phyloP scores from a whole-genome alignment of 2,329 filamentous ascomycete species.

The Colletotrichum salicis region DNA sequence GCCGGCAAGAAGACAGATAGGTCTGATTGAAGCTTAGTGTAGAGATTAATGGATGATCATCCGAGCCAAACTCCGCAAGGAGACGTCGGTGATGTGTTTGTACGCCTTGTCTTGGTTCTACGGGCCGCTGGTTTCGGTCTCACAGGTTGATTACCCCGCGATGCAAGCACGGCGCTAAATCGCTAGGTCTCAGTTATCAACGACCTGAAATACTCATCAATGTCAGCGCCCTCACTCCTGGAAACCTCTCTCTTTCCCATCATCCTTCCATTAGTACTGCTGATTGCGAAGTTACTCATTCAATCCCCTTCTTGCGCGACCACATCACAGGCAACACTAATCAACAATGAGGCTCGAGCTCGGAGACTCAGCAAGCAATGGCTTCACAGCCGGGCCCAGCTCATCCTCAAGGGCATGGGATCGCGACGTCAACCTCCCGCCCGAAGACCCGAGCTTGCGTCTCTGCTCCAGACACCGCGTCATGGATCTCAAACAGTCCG shows the following conservation, averaged over 20 bases:
- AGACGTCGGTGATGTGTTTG: neutral
- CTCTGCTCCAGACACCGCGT: neutral
- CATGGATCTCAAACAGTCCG: neutral
- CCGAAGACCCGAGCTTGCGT: neutral
- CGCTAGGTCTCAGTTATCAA: neutral
- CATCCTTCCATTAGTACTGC: neutral
- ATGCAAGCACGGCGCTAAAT: neutral
- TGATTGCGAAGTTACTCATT: neutral
- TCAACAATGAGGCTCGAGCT: neutral
- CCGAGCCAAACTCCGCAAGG: neutral
- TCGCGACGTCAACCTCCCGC: neutral
- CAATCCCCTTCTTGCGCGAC: neutral
- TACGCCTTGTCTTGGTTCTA: neutral
- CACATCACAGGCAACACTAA: neutral
- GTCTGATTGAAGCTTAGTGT: neutral
- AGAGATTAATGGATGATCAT: neutral
- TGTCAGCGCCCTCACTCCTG: neutral
- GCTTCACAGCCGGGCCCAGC: neutral
- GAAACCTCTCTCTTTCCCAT: neutral
- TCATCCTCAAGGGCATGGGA: neutral
- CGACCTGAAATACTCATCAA: neutral
- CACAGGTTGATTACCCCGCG: neutral
- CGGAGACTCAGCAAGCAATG: neutral
- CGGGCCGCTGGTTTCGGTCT: neutral
- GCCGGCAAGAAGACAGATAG: slow-evolving; percentile 54